A percentile compares a stretch with the other conserved stretches of the same genome.
Evolutionary conservation across 441 rosid genomes (phyloP).

Genomic region (Euphorbia celastroides): DNA sequence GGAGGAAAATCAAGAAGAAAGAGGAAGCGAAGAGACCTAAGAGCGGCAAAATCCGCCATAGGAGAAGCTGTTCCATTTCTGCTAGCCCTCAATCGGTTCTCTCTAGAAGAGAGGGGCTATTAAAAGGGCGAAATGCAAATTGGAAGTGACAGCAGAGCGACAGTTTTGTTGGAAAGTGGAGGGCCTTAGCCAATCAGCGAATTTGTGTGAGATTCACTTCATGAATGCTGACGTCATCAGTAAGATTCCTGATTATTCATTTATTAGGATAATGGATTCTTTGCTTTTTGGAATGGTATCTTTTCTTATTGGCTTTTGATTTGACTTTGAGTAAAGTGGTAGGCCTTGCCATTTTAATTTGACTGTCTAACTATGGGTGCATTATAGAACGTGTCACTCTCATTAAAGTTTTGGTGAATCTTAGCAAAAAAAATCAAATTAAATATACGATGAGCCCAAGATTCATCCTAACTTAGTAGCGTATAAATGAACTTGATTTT

Average conservation of each 20-base stretch:
- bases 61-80: constrained; percentile 35
- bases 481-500: no score
- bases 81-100: background rate
- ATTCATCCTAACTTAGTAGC: no score
- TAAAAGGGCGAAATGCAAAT: background rate
- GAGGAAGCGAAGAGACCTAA: constrained; percentile 44
- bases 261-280: background rate
- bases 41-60: constrained; percentile 51
- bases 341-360: no score
- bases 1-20: constrained; percentile 33
- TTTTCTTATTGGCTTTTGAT: no score
- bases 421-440: no score
- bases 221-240: background rate
- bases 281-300: background rate
- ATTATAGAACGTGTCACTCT: no score
- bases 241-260: background rate
- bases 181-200: background rate
- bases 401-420: no score
- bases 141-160: background rate
- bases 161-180: background rate
- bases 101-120: background rate
- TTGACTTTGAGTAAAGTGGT: no score
- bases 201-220: background rate
- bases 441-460: no score
- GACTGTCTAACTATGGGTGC: no score